Base-by-base conservation (phyloP, 345 rosid genomes). In the Populus nigra region DNA sequence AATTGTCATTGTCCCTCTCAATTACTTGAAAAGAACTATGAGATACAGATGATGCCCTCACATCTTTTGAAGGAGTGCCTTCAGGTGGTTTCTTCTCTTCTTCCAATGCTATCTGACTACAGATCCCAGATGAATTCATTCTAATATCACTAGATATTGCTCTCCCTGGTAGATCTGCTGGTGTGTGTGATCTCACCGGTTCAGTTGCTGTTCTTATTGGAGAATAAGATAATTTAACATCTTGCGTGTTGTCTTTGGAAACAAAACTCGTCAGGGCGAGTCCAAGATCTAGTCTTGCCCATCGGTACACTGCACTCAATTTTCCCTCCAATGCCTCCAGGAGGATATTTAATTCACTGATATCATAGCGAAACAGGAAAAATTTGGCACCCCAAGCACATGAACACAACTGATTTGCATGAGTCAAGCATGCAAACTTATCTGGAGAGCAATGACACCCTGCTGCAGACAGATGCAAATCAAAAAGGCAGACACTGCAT, bases 261-360 rank as follows among this genome's bases (percentile, higher is more conserved):
- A 86, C 53, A 15, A 76, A 77, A 62, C 93, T 89, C 83, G 90
- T 87, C 83, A 94, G 85, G 74, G 96, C 93, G 69, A 96, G 85
- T 73, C 98, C 99, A 81, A 96, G 94, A 88, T 94, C 98, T 43
- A 87, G 91, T 84, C 87, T 90, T n/a, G 97, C 97, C 99, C 99
- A 96, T 87, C 96, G 87, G 85, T 94, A 96, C 35, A 96, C 88
- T 71, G 99, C 91, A 84, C 97, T 91, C 74, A 96, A 75, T 84
- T 92, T 96, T 73, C 99, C 99, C 87, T 92, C 98, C 87, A 96
- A 80, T 63, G 99, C 99, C 87, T 94, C 97, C 45, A 91, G 89
- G 75, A 96, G 98, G 85, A 96, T 87, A 84, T 92, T 80, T 75
- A 96, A 86, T 78, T 96, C 99, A 79, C 81, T 86, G 63, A 87